Evolutionary conservation across 2,329 filamentous ascomycete genomes (phyloP), one percentile per base, ranked within the genome.

Genomic region (Ramularia collo-cygni): DNA sequence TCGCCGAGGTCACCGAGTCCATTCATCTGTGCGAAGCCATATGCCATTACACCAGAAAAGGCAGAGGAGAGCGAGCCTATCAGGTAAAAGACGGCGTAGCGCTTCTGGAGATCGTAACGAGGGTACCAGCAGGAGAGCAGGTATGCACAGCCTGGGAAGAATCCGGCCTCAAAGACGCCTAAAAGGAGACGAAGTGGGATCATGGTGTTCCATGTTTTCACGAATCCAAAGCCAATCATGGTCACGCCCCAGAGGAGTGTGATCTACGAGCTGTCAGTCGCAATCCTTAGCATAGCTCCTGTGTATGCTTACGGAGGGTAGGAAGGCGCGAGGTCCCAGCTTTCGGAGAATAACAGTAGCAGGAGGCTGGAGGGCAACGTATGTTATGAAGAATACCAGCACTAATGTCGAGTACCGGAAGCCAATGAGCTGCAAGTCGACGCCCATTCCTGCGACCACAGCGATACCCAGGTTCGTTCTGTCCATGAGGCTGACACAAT

Each of bases 311-410:
- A n/a, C n/a, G n/a, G 48, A 40, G 0, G 60, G 57, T 7, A 64
- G 47, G 50, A 61, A 62, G 35, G 53, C 47, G 4, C 54, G 43
- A 12, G 61, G 59, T 1, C 83, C 83, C 36, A 87, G 53, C 53
- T 77, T 77, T 26, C 83, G 78, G 8, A 83, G 71, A 24, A 85
- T 61, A 29, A 86, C 65, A 0, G 83, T 86, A 2, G 81, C 81
- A 0, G 81, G 81, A 0, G 81, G 77, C 56, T 88, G 82, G 46
- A 85, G 81, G 36, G 84, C 37, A 45, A 82, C 74, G 59, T 87
- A 88, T 17, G 81, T 75, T 50, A 84, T 70, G 68, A 86, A 87
- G 67, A 87, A 87, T 54, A 85, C 70, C 26, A 86, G 67, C 3
- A 81, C 81, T 41, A 82, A 72, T 15, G 57, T 57, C 5, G 48